Evolutionary conservation across 2,329 filamentous ascomycete genomes (phyloP).

Genomic region (Aspergillus texensis): DNA sequence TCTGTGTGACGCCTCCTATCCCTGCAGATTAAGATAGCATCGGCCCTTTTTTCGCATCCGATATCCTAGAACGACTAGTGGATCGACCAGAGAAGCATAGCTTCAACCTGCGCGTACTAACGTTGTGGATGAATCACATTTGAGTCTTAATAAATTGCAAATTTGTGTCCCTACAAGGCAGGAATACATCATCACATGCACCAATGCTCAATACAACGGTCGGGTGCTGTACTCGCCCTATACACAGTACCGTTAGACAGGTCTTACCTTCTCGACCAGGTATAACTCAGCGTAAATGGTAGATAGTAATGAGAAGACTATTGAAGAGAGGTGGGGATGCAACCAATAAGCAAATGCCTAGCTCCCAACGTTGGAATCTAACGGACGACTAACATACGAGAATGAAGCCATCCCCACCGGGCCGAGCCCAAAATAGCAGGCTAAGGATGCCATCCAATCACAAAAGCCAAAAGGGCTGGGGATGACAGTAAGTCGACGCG

Average conservation of each 20-base stretch:
- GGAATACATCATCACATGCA: not conserved
- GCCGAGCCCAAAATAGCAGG: not conserved
- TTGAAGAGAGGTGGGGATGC: not conserved
- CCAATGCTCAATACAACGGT: not conserved
- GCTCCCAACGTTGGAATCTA: too few relatives aligned
- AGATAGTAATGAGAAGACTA: not conserved
- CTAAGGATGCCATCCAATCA: not conserved
- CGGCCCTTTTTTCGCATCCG: not conserved
- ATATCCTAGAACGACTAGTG: not conserved
- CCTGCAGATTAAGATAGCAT: constrained; percentile 1
- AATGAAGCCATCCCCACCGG: constrained; percentile 1
- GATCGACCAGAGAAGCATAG: not conserved
- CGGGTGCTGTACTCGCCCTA: not conserved
- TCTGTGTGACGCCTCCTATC: not conserved
- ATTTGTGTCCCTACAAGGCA: not conserved
- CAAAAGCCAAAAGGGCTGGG: not conserved
- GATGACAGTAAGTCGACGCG: not conserved
- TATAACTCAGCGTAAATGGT: not conserved
- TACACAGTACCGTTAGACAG: not conserved
- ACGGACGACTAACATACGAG: not conserved
- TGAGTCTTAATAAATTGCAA: not conserved
- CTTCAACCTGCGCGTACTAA: not conserved
- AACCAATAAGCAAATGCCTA: not conserved
- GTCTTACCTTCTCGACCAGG: not conserved
- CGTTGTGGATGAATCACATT: not conserved